These are phyloP conservation scores for Geotrichum aggregatum DNA, from an alignment of 1,139 yeast species.

Conservation along the genomic window DNA sequence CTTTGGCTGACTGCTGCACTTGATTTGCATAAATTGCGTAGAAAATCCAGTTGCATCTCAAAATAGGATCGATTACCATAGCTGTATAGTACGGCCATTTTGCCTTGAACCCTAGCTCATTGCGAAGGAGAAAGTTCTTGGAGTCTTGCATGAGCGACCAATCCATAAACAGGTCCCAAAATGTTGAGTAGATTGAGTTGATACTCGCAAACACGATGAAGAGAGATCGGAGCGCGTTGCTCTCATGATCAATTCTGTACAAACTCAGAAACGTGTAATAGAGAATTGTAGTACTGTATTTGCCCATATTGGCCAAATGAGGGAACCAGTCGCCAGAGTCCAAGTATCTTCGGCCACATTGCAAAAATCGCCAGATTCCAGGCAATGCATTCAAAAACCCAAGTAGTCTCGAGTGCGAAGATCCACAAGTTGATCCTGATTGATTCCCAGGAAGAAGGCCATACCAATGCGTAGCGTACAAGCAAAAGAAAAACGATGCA, in stretches of 20 bases:
- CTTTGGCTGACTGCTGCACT: conserved; percentile 85
- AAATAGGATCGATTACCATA: conserved; percentile 62
- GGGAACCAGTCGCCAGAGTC: conserved; percentile 97
- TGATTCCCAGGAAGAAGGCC: conserved; percentile 40
- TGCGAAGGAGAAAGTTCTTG: conserved; percentile 58
- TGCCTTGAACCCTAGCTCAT: conserved; percentile 59
- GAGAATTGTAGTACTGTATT: conserved; percentile 61
- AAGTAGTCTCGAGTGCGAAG: conserved; percentile 65
- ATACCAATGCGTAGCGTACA: conserved; percentile 67
- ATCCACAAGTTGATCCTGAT: conserved; percentile 61
- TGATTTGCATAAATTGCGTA: conserved; percentile 66
- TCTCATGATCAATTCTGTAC: conserved; percentile 59
- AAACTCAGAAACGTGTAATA: conserved; percentile 75
- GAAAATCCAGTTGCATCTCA: conserved; percentile 89
- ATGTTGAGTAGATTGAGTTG: conserved; percentile 63
- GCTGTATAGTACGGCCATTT: conserved; percentile 69
- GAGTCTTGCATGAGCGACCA: conserved; percentile 89
- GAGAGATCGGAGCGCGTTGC: conserved; percentile 46
- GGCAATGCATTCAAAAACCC: conserved; percentile 86
- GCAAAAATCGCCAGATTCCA: conserved; percentile 83
- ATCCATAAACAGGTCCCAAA: conserved; percentile 95
- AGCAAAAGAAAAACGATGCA: conserved; percentile 77
- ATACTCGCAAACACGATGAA: conserved; percentile 71
- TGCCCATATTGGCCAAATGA: conserved; percentile 84
- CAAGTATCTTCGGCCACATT: conserved; percentile 83